Evolutionary conservation across 2,329 filamentous ascomycete species (phyloP).

Genomic region (Stagonosporopsis tanaceti): DNA sequence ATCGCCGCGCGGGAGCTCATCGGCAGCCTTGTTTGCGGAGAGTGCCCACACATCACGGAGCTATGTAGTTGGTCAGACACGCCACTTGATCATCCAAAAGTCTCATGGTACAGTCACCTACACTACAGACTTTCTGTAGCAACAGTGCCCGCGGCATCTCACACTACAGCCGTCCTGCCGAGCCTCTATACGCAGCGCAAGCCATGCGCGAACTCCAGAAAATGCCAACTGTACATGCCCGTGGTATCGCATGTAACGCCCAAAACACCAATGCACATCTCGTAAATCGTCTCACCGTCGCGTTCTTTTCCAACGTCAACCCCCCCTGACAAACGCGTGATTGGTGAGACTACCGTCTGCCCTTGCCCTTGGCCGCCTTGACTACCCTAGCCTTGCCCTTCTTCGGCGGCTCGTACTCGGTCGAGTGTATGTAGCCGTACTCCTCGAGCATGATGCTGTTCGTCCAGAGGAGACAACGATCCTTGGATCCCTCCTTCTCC

Average conservation of each 20-base stretch:
- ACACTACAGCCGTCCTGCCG: neutral
- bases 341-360: constrained; percentile 27
- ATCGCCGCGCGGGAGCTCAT: neutral
- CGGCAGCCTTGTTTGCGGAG: neutral
- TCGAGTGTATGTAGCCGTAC: constrained; percentile 67
- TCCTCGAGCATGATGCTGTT: constrained; percentile 68
- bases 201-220: constrained; percentile 27
- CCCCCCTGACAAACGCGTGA: no score
- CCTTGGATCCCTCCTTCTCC: constrained; percentile 60
- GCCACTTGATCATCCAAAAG: constrained; percentile 17
- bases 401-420: constrained; percentile 59
- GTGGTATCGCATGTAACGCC: constrained; percentile 36
- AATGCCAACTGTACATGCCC: constrained; percentile 26
- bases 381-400: constrained; percentile 54
- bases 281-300: constrained; percentile 28
- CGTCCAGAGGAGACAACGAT: constrained; percentile 71
- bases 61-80: neutral
- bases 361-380: constrained; percentile 41
- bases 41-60: neutral
- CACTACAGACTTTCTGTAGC: neutral
- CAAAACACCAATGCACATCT: constrained; percentile 28
- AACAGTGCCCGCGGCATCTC: neutral
- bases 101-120: neutral
- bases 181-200: constrained; percentile 10
- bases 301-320: no score